Evolutionary conservation across 2,329 filamentous ascomycete genomes (phyloP).

Genomic region (Venturiaceae sp.): DNA sequence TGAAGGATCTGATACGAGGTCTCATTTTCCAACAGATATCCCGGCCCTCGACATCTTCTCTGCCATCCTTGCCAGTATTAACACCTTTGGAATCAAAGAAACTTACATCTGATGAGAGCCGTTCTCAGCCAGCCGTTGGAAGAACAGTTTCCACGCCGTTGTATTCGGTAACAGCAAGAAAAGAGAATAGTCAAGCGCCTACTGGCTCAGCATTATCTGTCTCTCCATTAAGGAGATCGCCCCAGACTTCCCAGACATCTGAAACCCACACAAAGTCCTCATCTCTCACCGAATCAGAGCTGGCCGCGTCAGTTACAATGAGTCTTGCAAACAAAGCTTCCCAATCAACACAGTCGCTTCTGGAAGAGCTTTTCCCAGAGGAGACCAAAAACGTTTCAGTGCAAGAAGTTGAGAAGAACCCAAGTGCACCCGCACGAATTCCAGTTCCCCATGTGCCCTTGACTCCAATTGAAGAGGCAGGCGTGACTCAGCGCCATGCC

Average conservation of each 20-base stretch:
- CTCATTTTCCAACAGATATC: background rate
- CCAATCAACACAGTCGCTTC: slow-evolving; percentile 11
- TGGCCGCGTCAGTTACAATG: no score
- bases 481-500: background rate
- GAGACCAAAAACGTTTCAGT: slow-evolving; percentile 9
- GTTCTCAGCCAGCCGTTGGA: no score
- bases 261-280: no score
- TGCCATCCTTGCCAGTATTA: background rate
- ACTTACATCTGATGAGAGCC: no score
- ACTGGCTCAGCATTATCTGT: no score
- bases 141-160: no score
- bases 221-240: no score
- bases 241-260: no score
- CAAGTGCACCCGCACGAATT: background rate
- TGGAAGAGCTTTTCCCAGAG: slow-evolving; percentile 41
- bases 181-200: no score
- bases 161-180: no score
- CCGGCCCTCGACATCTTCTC: background rate
- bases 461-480: background rate
- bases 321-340: background rate
- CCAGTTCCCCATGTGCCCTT: slow-evolving; percentile 1
- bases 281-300: no score
- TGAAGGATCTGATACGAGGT: background rate
- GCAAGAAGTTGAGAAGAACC: background rate
- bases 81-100: no score